Evolutionary conservation across 2,329 filamentous ascomycete species (phyloP).

Genomic region (Claviceps sp.): DNA sequence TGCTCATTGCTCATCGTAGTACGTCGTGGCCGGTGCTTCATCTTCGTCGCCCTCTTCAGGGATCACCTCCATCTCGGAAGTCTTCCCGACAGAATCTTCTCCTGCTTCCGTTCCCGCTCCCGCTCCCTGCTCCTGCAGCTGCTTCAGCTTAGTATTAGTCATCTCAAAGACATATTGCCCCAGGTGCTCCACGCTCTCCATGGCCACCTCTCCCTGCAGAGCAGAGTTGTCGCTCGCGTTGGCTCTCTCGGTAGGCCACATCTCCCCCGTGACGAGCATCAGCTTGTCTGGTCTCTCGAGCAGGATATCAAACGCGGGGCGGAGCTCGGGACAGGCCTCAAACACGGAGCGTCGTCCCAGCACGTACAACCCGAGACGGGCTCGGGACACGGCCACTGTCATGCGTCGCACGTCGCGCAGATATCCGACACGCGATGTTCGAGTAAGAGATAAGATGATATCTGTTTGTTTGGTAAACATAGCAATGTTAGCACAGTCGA

Average conservation of each 20-base stretch:
- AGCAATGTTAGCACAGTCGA: background rate
- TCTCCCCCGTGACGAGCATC: conserved; percentile 68
- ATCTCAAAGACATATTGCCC: conserved; percentile 96
- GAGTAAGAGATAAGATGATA: conserved; percentile 82
- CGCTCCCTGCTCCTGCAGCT: conserved; percentile 20
- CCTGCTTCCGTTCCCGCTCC: conserved; percentile 4
- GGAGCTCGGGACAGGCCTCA: conserved; percentile 75
- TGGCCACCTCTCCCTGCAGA: conserved; percentile 48
- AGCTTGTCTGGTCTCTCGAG: conserved; percentile 70
- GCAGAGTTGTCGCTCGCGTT: conserved; percentile 26
- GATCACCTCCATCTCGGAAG: conserved; percentile 13
- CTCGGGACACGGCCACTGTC: conserved; percentile 87
- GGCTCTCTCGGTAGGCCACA: conserved; percentile 58
- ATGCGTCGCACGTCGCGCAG: conserved; percentile 85
- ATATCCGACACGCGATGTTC: conserved; percentile 82
- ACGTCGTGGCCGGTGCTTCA: conserved; percentile 14
- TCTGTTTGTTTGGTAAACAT: conserved; percentile 34
- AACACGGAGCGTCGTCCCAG: conserved; percentile 82
- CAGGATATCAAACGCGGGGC: conserved; percentile 71
- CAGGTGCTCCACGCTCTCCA: conserved; percentile 87
- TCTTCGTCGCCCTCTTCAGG: conserved; percentile 17
- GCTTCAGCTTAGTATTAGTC: conserved; percentile 51
- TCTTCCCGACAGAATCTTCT: conserved; percentile 6
- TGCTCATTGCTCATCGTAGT: conserved; percentile 18
- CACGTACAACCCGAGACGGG: conserved; percentile 81